Percentiles rank a stretch among this genome's conserved stretches.
Conservation (phyloP, 2,329 filamentous ascomycete species). For the Mollisia scopiformis region DNA sequence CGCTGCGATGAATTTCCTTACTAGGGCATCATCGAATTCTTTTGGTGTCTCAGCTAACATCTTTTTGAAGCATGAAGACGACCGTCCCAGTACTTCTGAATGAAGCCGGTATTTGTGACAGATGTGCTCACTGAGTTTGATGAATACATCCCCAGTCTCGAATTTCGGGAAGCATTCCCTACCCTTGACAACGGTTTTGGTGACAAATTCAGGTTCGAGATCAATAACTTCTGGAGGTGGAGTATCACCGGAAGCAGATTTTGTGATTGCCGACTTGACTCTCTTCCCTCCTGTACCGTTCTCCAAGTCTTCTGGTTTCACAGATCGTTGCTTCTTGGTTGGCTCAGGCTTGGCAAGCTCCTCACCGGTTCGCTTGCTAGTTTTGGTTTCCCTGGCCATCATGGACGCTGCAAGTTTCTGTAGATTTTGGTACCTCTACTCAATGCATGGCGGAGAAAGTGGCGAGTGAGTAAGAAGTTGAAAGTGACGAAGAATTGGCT, state of each 20-base stretch:
- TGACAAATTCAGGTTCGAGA: not conserved
- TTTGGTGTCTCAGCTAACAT: not conserved
- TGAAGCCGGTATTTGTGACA: constrained; percentile 14
- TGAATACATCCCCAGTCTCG: constrained; percentile 12
- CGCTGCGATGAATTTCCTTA: not conserved
- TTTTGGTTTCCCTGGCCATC: not conserved
- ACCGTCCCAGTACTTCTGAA: not conserved
- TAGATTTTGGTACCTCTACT: too few relatives aligned
- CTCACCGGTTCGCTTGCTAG: not conserved
- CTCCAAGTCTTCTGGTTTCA: too few relatives aligned
- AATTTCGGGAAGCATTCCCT: constrained; percentile 11
- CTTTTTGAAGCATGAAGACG: constrained; percentile 17
- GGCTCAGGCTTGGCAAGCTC: not conserved
- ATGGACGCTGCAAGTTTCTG: too few relatives aligned
- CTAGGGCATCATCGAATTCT: constrained; percentile 4
- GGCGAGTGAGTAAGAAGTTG: too few relatives aligned
- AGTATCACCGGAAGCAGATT: not conserved
- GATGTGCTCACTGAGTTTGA: not conserved
- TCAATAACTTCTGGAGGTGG: not conserved
- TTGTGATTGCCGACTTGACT: too few relatives aligned
- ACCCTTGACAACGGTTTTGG: not conserved
- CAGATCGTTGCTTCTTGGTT: not conserved
- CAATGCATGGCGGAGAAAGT: too few relatives aligned
- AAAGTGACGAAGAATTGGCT: too few relatives aligned
- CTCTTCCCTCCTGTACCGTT: too few relatives aligned